These are phyloP conservation scores for Mucor saturninus DNA, from an alignment of 371 early-diverging fungal genomes.

Conservation along the genomic window DNA sequence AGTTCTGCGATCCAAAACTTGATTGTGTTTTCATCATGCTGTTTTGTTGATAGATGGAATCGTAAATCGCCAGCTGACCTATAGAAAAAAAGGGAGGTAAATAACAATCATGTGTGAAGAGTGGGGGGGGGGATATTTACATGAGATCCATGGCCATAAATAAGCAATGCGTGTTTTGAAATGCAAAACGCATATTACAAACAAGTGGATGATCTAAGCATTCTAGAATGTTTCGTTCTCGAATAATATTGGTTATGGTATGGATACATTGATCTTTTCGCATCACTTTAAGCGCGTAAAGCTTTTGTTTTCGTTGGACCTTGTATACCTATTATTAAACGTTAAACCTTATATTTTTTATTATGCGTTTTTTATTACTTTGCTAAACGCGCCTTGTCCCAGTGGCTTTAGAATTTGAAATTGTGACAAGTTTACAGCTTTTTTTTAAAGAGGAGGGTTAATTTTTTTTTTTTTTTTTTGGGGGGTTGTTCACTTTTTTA, in stretches of 20 bases:
- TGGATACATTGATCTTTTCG: slow-evolving; percentile 72
- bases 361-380: slow-evolving; percentile 43
- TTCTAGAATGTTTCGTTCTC: slow-evolving; percentile 78
- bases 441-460: neutral
- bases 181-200: slow-evolving; percentile 77
- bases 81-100: neutral
- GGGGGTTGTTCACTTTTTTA: neutral
- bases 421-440: slow-evolving; percentile 58
- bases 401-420: slow-evolving; percentile 61
- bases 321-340: slow-evolving; percentile 57
- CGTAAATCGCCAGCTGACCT: slow-evolving; percentile 81
- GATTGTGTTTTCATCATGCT: slow-evolving; percentile 65
- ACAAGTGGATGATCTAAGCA: slow-evolving; percentile 73
- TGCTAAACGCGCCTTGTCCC: slow-evolving; percentile 73
- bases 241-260: slow-evolving; percentile 69
- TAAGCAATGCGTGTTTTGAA: slow-evolving; percentile 75
- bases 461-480: neutral
- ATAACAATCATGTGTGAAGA: neutral
- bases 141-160: slow-evolving; percentile 86
- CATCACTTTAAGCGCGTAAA: slow-evolving; percentile 81
- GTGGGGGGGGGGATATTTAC: slow-evolving; percentile 31
- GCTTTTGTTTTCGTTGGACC: slow-evolving; percentile 59
- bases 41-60: slow-evolving; percentile 67
- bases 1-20: slow-evolving; percentile 76
- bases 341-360: neutral